Conservation (phyloP, 2,329 filamentous ascomycete genomes). For the Cercospora nicotianae region DNA sequence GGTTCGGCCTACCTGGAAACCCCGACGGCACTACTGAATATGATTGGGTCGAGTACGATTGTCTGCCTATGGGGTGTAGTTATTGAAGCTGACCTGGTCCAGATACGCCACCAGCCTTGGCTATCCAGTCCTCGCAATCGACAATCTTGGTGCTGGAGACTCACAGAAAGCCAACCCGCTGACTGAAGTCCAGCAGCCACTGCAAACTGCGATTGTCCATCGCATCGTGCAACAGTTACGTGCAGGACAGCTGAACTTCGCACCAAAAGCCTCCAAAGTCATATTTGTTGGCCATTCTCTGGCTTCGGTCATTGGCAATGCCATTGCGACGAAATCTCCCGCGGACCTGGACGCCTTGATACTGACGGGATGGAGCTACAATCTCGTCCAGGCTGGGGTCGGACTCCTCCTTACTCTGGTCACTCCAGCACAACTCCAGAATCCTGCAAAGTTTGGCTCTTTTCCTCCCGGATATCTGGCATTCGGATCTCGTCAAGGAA, state of each 20-base stretch:
- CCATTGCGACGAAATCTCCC: conserved; percentile 23
- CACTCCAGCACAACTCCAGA: conserved; percentile 22
- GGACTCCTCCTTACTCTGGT: conserved; percentile 20
- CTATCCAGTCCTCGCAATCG: conserved; percentile 26
- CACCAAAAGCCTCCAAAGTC: conserved; percentile 17
- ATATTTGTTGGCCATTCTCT: conserved; percentile 25
- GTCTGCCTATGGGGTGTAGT: neutral
- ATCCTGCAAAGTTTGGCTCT: conserved; percentile 19
- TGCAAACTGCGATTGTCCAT: conserved; percentile 24
- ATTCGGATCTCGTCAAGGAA: conserved; percentile 21
- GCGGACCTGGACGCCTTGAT: conserved; percentile 27
- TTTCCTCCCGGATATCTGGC: conserved; percentile 25
- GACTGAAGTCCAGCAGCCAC: conserved; percentile 23
- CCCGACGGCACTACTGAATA: conserved; percentile 21
- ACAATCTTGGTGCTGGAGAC: conserved; percentile 24
- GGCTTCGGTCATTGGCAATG: conserved; percentile 22
- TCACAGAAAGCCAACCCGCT: conserved; percentile 23
- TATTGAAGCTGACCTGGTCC: neutral
- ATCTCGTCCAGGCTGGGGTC: conserved; percentile 18
- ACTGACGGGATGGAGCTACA: conserved; percentile 24
- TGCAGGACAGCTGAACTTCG: conserved; percentile 16
- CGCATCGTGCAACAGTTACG: conserved; percentile 20
- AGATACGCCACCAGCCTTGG: conserved; percentile 21
- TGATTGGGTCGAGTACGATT: conserved; percentile 20
- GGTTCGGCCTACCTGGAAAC: conserved; percentile 24